Evolutionary conservation across 1,284 basidiomycete species (phyloP), one percentile per base, ranked within the genome.

Genomic region (Trichosporon coremiiforme): DNA sequence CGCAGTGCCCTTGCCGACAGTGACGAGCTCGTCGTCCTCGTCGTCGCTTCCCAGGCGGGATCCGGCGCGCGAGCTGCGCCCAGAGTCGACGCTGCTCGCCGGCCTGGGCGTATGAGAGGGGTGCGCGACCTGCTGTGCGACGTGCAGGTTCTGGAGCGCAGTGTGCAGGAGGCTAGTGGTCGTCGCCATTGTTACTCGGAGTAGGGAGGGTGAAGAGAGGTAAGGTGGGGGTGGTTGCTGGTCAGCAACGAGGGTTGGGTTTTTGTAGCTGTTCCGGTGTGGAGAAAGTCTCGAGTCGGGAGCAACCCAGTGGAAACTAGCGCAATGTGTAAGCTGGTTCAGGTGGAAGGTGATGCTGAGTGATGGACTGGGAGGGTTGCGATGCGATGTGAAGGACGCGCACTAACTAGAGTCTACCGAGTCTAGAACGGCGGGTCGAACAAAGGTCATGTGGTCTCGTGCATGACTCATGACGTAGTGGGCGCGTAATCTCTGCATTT

Each of bases 11-110:
- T 75, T 75, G 2, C 81, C 81, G 1, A 84, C 80, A 20, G 73
- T 68, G 10, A 83, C 76, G 66, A 80, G 64, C 70, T 85, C 84
- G 65, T 87, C 85, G 38, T 85, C 85, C 69, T 86, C 86, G 15
- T 84, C 82, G 4, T 75, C 74, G 31, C 78, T 75, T 20, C 67
- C 66, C n/a, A 66, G 67, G 38, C 73, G 71, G 12, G 73, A 70
- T 12, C 71, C 57, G n/a, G 70, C 72, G 41, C 66, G 64, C 55
- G 55, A 62, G 8, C 29, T 33, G 15, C 29, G 29, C 17, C 57
- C 73, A 2, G 74, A 75, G 62, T 75, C 68, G 72, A 75, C 17
- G n/a, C 73, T 74, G 47, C 76, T 75, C 3, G 78, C 74, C 2
- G 80, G 72, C 22, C 74, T 71, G 1, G 79, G 79, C 0, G 79